Conservation (phyloP, 179 eudicot genomes). For the Vitellaria paradoxa region DNA sequence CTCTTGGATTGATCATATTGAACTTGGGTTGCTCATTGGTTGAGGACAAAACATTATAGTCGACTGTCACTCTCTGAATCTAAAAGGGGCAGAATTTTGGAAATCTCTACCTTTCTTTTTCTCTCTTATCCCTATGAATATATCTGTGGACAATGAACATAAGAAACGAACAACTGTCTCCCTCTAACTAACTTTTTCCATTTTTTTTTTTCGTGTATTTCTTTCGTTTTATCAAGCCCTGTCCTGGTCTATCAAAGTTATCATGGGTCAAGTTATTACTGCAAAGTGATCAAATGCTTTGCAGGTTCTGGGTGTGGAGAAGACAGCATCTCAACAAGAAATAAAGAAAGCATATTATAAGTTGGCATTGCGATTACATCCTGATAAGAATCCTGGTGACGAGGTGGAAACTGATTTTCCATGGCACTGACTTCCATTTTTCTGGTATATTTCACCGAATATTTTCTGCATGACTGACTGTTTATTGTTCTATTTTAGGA, state of each 20-base stretch:
- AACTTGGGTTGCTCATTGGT: no score
- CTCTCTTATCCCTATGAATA: no score
- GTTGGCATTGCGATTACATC: slow-evolving; percentile 88
- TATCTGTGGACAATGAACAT: background rate
- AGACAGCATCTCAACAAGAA: slow-evolving; percentile 77
- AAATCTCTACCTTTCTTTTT: no score
- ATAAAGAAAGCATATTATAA: slow-evolving; percentile 88
- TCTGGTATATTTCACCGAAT: background rate
- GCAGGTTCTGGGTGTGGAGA: slow-evolving; percentile 89
- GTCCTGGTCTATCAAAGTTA: background rate
- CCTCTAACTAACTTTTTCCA: background rate
- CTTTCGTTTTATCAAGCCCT: background rate
- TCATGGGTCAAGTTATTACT: background rate
- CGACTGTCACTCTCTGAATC: no score
- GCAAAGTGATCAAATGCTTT: slow-evolving; percentile 6
- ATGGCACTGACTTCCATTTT: slow-evolving; percentile 6
- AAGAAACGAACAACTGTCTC: background rate
- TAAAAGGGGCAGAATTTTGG: no score
- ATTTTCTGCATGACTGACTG: background rate
- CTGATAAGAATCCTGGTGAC: slow-evolving; percentile 94
- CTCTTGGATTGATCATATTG: no score
- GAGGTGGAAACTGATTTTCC: slow-evolving; percentile 43
- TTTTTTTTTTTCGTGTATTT: background rate
- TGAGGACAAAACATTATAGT: no score
- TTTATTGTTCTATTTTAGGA: slow-evolving; percentile 34